Evolutionary conservation across 2,329 filamentous ascomycete species (phyloP).

Genomic region (Curvularia lunata): DNA sequence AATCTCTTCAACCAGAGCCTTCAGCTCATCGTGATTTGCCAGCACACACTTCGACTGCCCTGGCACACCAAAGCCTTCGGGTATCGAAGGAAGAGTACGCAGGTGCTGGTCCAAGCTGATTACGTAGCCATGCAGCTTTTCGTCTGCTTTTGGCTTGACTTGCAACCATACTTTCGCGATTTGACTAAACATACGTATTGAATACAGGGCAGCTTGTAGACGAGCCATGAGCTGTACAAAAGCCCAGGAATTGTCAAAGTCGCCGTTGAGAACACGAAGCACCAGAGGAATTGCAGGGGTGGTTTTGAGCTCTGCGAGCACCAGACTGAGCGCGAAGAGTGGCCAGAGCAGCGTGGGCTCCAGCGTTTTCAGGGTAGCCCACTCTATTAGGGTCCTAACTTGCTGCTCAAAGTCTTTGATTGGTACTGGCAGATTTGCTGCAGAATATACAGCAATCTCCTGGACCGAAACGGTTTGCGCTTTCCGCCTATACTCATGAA

Average conservation of each 20-base stretch:
- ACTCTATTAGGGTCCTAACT: constrained; percentile 23
- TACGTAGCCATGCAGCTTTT: constrained; percentile 1
- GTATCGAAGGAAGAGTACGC: constrained; percentile 32
- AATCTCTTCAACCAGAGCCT: constrained; percentile 33
- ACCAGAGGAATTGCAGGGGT: constrained; percentile 26
- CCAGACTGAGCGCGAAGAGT: constrained; percentile 33
- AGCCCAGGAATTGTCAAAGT: constrained; percentile 47
- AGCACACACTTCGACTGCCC: constrained; percentile 27
- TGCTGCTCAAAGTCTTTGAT: constrained; percentile 22
- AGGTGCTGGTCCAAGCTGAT: constrained; percentile 26
- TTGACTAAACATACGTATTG: constrained; percentile 52
- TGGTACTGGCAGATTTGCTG: constrained; percentile 4
- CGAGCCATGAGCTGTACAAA: constrained; percentile 51
- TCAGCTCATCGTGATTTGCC: constrained; percentile 25
- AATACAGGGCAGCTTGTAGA: constrained; percentile 53
- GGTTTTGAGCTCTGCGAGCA: constrained; percentile 30
- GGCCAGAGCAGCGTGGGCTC: constrained; percentile 30
- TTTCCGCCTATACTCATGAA: constrained; percentile 51
- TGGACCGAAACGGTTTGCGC: constrained; percentile 39
- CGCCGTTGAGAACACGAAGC: constrained; percentile 33
- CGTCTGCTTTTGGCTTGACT: constrained; percentile 2
- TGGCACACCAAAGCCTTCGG: constrained; percentile 33
- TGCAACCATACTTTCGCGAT: constrained; percentile 36
- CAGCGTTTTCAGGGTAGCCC: constrained; percentile 23
- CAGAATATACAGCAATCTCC: constrained; percentile 21